Evolutionary conservation across 345 rosid species (phyloP).

Genomic region (Ceriops tagal): DNA sequence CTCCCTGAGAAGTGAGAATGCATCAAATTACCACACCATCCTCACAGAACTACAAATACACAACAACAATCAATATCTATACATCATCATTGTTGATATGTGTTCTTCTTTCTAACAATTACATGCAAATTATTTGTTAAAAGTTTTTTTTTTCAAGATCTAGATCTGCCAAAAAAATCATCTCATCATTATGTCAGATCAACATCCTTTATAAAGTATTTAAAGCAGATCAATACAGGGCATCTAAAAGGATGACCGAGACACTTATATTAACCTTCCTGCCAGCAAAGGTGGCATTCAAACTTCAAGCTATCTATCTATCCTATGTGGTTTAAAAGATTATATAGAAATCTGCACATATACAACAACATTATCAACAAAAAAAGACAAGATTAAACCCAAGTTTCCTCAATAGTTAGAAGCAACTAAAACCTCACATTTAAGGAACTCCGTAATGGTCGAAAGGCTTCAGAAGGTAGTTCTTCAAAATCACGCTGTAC

Average conservation of each 20-base stretch:
- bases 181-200: background rate
- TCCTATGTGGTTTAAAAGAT: background rate
- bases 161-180: background rate
- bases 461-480: conserved; percentile 92
- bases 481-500: conserved; percentile 98
- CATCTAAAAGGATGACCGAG: background rate
- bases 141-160: too few relatives aligned
- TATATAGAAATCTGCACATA: background rate
- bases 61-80: background rate
- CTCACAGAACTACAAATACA: background rate
- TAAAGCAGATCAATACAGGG: background rate
- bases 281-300: background rate
- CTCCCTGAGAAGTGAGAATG: too few relatives aligned
- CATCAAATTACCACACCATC: background rate
- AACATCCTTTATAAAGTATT: background rate
- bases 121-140: too few relatives aligned
- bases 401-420: conserved; percentile 10
- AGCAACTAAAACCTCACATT: conserved; percentile 43
- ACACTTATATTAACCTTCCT: background rate
- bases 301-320: background rate
- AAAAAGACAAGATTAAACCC: background rate
- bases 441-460: conserved; percentile 69
- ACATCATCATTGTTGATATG: background rate
- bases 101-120: too few relatives aligned
- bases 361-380: background rate